Base-by-base conservation (phyloP, 495 filamentous ascomycete genomes). In the Xylaria cubensis region DNA sequence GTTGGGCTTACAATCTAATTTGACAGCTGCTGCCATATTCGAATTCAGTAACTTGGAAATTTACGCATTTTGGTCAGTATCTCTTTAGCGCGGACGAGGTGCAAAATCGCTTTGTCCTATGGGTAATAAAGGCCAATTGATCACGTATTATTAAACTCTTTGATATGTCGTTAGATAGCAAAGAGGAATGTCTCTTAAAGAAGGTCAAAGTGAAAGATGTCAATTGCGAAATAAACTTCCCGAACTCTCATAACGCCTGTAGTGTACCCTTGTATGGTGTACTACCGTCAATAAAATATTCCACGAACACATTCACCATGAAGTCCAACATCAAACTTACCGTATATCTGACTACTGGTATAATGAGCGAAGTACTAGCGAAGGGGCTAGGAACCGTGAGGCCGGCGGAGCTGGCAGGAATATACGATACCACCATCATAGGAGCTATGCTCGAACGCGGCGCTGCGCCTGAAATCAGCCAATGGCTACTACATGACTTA, bases 251-350 rank as follows among this genome's bases (percentile, higher is more conserved):
- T 36, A 34, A 61, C 21, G 17, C 21, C 34, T 1, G 32, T 6
- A 34, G 21, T 21, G 7, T 61, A 26, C 4, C 26, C 26, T 56
- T 32, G 5, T 4, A 32, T 29, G 6, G 19, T 39, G 17, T 21
- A 0, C 19, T 21, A 17, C 39, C 39, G 34, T 12, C 29, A 39
- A 21, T 39, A 24, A 4, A 17, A 64, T 46, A 26, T 65, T 29
- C 19, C 34, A 48, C 63, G 26, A n/a, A 65, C 7, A 34, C 41
- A 9, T 34, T 26, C 50, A 56, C 50, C 19, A 70, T 70, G 67
- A 70, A 70, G 29, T 48, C 67, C 44, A 70, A 70, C 36, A 62
- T 70, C 29, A 70, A 70, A 50, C 53, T 70, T 9, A 70, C 55
- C 15, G 42, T 62, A 62, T 70, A 70, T 9, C 67, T 62, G 5